These are phyloP conservation scores for Linnemannia hyalina DNA, from an alignment of 192 early-diverging fungal species.

Conservation along the genomic window DNA sequence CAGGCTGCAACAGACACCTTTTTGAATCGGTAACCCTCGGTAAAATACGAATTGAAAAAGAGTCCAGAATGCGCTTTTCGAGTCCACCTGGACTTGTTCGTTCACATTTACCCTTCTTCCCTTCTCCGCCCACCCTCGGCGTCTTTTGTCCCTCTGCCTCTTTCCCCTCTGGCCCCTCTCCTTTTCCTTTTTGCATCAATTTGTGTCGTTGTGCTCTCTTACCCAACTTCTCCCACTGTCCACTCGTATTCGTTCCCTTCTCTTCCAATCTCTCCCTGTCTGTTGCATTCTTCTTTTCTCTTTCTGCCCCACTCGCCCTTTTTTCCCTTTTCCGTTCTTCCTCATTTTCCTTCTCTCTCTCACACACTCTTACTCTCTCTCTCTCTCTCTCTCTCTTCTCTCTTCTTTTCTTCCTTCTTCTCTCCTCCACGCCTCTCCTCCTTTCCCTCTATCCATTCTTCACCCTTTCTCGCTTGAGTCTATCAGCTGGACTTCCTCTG, in stretches of 20 bases:
- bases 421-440: neutral
- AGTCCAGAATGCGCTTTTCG: conserved; percentile 3
- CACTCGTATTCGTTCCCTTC: no score
- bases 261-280: no score
- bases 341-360: neutral
- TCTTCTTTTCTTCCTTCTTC: neutral
- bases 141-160: neutral
- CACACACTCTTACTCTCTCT: no score
- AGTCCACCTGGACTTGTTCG: conserved; percentile 1
- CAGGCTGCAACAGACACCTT: neutral
- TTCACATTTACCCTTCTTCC: neutral
- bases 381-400: no score
- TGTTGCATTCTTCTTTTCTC: no score
- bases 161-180: neutral
- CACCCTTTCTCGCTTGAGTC: neutral
- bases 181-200: neutral
- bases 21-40: neutral
- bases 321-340: conserved; percentile 14
- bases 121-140: neutral
- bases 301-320: conserved; percentile 12
- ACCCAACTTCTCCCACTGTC: neutral
- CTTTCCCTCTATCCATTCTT: neutral
- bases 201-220: neutral
- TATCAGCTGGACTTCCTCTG: neutral
- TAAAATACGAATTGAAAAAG: neutral